phyloP scores from a whole-genome alignment of 2,329 filamentous ascomycete genomes.

The Ceratocystis diversiconidia region DNA sequence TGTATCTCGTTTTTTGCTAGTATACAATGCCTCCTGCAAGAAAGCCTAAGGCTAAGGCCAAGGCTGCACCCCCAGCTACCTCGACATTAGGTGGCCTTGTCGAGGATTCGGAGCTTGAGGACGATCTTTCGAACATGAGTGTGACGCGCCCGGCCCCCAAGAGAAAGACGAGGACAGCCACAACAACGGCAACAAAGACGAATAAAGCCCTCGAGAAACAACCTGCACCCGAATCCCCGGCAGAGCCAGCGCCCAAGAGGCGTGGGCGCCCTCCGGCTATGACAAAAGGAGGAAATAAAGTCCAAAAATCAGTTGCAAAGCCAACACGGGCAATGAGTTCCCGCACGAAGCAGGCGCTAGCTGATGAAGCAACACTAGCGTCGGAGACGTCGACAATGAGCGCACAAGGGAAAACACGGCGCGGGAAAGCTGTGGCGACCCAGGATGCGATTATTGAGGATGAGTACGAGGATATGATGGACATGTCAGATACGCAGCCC shows the following conservation, averaged over 20 bases:
- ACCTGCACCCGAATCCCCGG: background rate
- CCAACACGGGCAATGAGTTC: background rate
- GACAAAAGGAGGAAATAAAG: conserved; percentile 5
- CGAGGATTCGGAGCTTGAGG: conserved; percentile 12
- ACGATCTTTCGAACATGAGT: conserved; percentile 14
- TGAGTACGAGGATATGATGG: background rate
- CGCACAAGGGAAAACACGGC: background rate
- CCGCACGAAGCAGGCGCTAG: conserved; percentile 5
- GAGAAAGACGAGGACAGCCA: background rate
- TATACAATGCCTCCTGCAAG: conserved; percentile 12
- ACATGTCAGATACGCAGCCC: background rate
- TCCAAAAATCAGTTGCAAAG: conserved; percentile 8
- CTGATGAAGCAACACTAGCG: background rate
- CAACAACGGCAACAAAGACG: background rate
- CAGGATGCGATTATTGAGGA: conserved; percentile 1
- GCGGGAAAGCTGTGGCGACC: background rate
- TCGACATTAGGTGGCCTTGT: conserved; percentile 11
- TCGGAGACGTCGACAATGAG: background rate
- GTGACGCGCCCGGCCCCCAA: conserved; percentile 5
- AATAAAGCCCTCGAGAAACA: background rate
- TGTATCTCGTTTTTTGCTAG: background rate
- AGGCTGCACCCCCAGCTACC: background rate
- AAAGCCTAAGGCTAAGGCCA: conserved; percentile 12
- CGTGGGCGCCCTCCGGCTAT: background rate
- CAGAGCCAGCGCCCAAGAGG: conserved; percentile 1